phyloP scores from a whole-genome alignment of 495 filamentous ascomycete species.

The Podospora didyma region DNA sequence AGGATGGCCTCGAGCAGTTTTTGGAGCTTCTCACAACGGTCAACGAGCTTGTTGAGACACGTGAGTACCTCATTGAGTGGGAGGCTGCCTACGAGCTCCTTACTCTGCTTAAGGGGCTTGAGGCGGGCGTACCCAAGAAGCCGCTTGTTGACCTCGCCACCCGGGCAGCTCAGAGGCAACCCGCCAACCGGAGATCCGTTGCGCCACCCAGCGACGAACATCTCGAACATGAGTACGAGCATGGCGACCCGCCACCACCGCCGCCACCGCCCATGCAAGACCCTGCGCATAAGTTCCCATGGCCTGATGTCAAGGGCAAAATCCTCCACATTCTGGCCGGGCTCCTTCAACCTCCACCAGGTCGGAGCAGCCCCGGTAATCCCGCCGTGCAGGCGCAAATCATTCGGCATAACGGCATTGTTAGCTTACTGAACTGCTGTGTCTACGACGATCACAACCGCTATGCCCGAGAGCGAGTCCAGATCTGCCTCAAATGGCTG shows the following conservation, averaged over 20 bases:
- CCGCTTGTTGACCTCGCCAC: slow-evolving; percentile 29
- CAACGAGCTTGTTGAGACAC: slow-evolving; percentile 60
- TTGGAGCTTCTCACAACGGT: slow-evolving; percentile 91
- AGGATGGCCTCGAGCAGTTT: slow-evolving; percentile 84
- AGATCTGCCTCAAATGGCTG: slow-evolving; percentile 84
- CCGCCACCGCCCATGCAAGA: slow-evolving; percentile 64
- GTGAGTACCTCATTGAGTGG: slow-evolving; percentile 77
- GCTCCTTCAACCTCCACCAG: slow-evolving; percentile 57
- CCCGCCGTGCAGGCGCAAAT: slow-evolving; percentile 81
- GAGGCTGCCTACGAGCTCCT: slow-evolving; percentile 82
- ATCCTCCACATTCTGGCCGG: slow-evolving; percentile 83
- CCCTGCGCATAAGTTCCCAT: slow-evolving; percentile 83
- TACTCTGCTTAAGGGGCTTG: slow-evolving; percentile 77
- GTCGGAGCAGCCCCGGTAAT: slow-evolving; percentile 58
- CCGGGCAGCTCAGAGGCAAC: slow-evolving; percentile 11
- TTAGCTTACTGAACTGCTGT: slow-evolving; percentile 81
- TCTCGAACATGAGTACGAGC: slow-evolving; percentile 36
- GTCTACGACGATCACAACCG: slow-evolving; percentile 83
- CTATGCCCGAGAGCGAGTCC: slow-evolving; percentile 85
- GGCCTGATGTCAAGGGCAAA: slow-evolving; percentile 89
- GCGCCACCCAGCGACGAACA: slow-evolving; percentile 19
- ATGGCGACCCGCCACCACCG: slow-evolving; percentile 42
- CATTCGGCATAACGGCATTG: slow-evolving; percentile 72
- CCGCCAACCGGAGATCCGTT: slow-evolving; percentile 23
- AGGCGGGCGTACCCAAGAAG: slow-evolving; percentile 73